phyloP scores from a whole-genome alignment of 371 early-diverging fungal species.

The Phascolomyces articulosus region DNA sequence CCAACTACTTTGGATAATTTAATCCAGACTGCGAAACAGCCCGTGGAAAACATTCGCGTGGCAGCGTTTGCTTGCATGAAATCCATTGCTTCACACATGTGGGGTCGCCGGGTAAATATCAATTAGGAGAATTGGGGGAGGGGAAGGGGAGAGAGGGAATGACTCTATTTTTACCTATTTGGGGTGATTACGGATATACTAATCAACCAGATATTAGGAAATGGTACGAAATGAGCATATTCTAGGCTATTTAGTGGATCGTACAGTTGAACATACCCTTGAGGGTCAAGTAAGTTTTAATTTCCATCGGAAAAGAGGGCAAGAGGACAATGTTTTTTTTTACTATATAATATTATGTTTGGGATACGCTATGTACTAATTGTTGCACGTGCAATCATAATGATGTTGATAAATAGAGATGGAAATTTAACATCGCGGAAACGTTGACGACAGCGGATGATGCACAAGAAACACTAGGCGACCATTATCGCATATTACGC shows the following conservation, averaged over 20 bases:
- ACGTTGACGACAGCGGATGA: conserved; percentile 26
- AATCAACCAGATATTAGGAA: conserved; percentile 12
- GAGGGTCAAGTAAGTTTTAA: conserved; percentile 37
- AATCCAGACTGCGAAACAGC: conserved; percentile 37
- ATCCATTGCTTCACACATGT: conserved; percentile 39
- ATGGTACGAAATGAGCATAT: conserved; percentile 41
- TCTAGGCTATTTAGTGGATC: conserved; percentile 49
- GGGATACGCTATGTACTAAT: too few species aligned
- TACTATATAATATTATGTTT: too few species aligned
- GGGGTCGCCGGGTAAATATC: conserved; percentile 42
- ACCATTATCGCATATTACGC: conserved; percentile 29
- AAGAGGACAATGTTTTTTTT: too few species aligned
- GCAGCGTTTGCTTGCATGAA: conserved; percentile 49
- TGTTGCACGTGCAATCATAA: too few species aligned
- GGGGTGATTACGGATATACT: background rate
- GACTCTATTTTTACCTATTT: background rate
- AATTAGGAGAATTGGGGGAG: background rate
- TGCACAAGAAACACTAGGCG: conserved; percentile 23
- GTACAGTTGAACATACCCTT: conserved; percentile 40
- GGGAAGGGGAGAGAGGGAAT: background rate
- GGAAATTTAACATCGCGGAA: conserved; percentile 51
- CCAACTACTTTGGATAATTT: conserved; percentile 23
- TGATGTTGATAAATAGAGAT: conserved; percentile 24
- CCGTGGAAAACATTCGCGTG: conserved; percentile 38
- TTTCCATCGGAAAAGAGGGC: too few species aligned